A percentile compares a stretch with the other conserved stretches of the same genome.
These are phyloP conservation scores for Pseudogymnoascus sp. DNA, from an alignment of 2,329 filamentous ascomycete species.

Conservation along the genomic window DNA sequence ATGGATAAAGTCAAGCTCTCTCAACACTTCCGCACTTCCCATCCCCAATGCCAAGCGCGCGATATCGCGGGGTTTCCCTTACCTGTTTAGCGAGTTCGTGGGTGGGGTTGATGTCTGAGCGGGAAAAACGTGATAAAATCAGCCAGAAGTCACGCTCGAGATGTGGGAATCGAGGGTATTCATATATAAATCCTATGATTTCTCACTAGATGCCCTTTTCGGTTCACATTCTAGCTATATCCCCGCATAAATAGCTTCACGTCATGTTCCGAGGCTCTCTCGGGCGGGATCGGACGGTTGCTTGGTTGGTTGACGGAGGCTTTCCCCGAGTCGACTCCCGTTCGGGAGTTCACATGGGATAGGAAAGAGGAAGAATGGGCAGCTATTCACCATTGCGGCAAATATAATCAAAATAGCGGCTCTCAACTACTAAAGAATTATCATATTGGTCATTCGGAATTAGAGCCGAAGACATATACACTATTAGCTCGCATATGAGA, in stretches of 20 bases:
- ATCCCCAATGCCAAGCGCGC: constrained; percentile 5
- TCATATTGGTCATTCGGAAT: background rate
- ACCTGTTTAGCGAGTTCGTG: constrained; percentile 2
- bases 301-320: background rate
- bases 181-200: background rate
- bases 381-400: background rate
- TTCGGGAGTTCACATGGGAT: background rate
- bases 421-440: background rate
- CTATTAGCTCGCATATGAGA: background rate
- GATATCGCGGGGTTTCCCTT: constrained; percentile 6
- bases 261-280: background rate
- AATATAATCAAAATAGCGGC: background rate
- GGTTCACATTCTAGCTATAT: background rate
- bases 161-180: background rate
- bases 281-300: background rate
- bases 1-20: background rate
- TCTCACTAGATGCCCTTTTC: background rate
- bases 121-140: background rate
- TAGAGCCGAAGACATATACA: background rate
- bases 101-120: background rate
- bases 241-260: background rate
- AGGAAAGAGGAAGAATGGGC: background rate
- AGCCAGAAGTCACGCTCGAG: background rate
- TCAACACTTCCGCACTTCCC: background rate
- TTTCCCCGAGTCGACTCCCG: background rate